These are phyloP conservation scores for Starmerella roubikii DNA, from an alignment of 805 yeast species.

Conservation along the genomic window DNA sequence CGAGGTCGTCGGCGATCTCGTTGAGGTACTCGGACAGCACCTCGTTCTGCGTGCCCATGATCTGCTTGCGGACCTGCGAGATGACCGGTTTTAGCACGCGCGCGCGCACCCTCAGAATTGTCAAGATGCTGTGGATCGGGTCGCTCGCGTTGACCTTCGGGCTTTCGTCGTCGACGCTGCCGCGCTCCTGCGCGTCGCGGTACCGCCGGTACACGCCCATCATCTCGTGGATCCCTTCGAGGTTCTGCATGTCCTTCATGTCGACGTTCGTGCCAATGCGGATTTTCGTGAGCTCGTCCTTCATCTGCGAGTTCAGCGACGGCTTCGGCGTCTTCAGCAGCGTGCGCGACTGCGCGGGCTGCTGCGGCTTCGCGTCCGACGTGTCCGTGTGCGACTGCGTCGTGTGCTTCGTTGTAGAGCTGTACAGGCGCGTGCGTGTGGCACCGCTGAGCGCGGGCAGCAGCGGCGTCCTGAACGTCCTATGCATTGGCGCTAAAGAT, in stretches of 20 bases:
- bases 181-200: constrained; percentile 10
- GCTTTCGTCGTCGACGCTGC: not conserved
- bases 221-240: constrained; percentile 17
- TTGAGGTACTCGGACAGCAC: constrained; percentile 14
- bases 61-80: constrained; percentile 12
- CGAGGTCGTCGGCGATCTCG: constrained; percentile 18
- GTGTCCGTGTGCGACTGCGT: not conserved
- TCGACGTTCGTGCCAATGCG: not conserved
- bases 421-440: constrained; percentile 13
- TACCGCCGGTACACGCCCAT: constrained; percentile 18
- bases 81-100: constrained; percentile 17
- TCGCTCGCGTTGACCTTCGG: constrained; percentile 15
- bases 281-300: not conserved
- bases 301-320: not conserved
- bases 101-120: constrained; percentile 16
- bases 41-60: constrained; percentile 17
- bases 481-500: constrained; percentile 9
- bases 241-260: constrained; percentile 15
- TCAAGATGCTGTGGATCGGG: constrained; percentile 18
- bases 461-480: constrained; percentile 16
- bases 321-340: not conserved
- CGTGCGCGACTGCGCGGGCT: not conserved
- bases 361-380: not conserved
- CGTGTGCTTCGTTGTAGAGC: constrained; percentile 3
- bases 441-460: constrained; percentile 15